A percentile compares a stretch with the other conserved stretches of the same genome.
Conservation (phyloP, 257 asterid genomes). For the Paraleonurus japonicus region DNA sequence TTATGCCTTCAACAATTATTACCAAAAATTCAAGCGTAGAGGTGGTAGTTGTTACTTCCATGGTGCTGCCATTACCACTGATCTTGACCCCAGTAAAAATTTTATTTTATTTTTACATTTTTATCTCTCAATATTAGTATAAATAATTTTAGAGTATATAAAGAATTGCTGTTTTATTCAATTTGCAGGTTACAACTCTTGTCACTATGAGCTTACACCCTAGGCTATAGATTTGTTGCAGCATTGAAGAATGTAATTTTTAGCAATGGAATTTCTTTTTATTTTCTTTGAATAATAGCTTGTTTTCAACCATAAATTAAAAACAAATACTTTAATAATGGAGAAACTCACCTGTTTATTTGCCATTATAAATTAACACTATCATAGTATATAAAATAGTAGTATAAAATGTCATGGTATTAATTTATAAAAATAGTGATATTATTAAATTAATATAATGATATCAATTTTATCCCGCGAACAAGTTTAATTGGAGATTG, state of each 20-base stretch:
- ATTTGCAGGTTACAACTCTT: constrained; percentile 47
- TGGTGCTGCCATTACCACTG: constrained; percentile 46
- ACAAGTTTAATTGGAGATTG: no score
- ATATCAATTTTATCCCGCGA: no score
- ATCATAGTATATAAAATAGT: no score
- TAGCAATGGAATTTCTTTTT: background rate
- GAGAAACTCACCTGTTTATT: no score
- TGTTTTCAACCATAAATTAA: background rate
- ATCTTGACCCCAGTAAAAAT: constrained; percentile 48
- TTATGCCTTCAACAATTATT: constrained; percentile 59
- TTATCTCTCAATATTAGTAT: background rate
- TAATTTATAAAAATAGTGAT: no score
- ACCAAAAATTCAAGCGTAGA: constrained; percentile 46
- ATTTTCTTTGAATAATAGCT: background rate
- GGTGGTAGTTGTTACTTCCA: constrained; percentile 54
- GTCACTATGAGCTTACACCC: constrained; percentile 58
- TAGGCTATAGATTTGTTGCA: constrained; percentile 23
- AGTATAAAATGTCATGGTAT: no score
- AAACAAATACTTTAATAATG: background rate
- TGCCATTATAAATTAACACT: no score
- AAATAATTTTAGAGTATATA: background rate
- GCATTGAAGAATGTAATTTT: background rate
- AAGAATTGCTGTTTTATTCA: background rate
- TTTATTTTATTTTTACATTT: background rate
- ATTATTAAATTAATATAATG: no score